phyloP scores from a whole-genome alignment of 345 rosid species.

The Lepidium sativum region DNA sequence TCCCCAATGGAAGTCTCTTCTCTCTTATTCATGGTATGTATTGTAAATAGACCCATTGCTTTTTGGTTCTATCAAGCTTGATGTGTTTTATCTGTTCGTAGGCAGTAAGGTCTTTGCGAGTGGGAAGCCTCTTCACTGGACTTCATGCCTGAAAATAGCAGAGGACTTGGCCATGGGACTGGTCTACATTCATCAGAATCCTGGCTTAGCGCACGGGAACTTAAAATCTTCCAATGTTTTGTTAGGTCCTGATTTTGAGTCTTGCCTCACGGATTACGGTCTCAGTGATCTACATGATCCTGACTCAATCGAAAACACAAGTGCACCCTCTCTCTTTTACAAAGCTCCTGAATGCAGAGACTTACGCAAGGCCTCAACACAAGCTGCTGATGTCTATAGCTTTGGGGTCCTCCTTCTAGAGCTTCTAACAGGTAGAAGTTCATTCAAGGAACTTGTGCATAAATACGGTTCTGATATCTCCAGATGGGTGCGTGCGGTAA shows the following conservation, averaged over 20 bases:
- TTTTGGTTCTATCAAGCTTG: not conserved
- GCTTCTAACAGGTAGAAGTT: slow-evolving; percentile 88
- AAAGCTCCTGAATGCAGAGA: slow-evolving; percentile 76
- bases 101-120: slow-evolving; percentile 72
- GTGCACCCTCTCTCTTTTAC: slow-evolving; percentile 64
- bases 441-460: slow-evolving; percentile 82
- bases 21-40: slow-evolving; percentile 87
- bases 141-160: slow-evolving; percentile 95
- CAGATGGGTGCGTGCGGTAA: slow-evolving; percentile 76
- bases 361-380: slow-evolving; percentile 48
- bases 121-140: slow-evolving; percentile 99
- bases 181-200: slow-evolving; percentile 81
- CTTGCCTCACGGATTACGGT: slow-evolving; percentile 87
- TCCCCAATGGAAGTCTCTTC: slow-evolving; percentile 95
- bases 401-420: slow-evolving; percentile 87
- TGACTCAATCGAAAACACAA: slow-evolving; percentile 51
- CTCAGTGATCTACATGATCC: slow-evolving; percentile 62
- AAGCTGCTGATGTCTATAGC: slow-evolving; percentile 87
- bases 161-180: slow-evolving; percentile 86
- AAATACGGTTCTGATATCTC: slow-evolving; percentile 82
- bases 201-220: slow-evolving; percentile 78
- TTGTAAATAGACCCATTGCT: not conserved
- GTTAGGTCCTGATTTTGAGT: slow-evolving; percentile 85
- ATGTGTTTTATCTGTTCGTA: slow-evolving; percentile 16
- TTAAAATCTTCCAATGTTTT: slow-evolving; percentile 83